Evolutionary conservation across 441 rosid species (phyloP).

Genomic region (Flueggea neowawraea): DNA sequence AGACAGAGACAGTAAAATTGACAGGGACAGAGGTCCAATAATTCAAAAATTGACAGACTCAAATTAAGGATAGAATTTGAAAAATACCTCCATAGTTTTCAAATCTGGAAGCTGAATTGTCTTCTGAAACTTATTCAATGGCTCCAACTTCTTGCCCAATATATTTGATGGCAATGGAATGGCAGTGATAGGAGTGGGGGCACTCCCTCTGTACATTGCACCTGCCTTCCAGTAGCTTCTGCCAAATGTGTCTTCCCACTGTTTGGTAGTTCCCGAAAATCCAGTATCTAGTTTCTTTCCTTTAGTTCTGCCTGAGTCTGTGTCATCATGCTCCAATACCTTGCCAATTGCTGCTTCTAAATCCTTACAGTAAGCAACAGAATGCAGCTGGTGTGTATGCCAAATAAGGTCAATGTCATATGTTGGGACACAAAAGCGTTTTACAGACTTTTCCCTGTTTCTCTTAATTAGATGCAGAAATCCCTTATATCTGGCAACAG

Average conservation of each 20-base stretch:
- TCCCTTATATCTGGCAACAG: constrained; percentile 86
- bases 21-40: not conserved
- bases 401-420: constrained; percentile 95
- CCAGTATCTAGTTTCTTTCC: constrained; percentile 87
- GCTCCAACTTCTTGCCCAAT: constrained; percentile 26
- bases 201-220: constrained; percentile 77
- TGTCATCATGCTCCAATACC: constrained; percentile 91
- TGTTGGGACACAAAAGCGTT: constrained; percentile 84
- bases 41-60: not conserved
- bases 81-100: constrained; percentile 59
- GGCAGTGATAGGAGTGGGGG: constrained; percentile 51
- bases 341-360: constrained; percentile 51
- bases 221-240: constrained; percentile 89
- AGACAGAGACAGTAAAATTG: not conserved
- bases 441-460: constrained; percentile 58
- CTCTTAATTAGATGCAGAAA: constrained; percentile 78
- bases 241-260: constrained; percentile 85
- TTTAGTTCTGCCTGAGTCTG: constrained; percentile 73
- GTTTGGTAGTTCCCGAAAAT: constrained; percentile 69
- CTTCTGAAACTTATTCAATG: constrained; percentile 17
- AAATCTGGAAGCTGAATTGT: constrained; percentile 37
- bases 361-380: constrained; percentile 65
- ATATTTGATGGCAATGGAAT: constrained; percentile 33
- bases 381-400: constrained; percentile 94
- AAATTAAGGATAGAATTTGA: not conserved